Evolutionary conservation across 202 grass and related monocot genomes (phyloP), one percentile per base, ranked within the genome.

Genomic region (Schoenoplectus tabernaemontani): DNA sequence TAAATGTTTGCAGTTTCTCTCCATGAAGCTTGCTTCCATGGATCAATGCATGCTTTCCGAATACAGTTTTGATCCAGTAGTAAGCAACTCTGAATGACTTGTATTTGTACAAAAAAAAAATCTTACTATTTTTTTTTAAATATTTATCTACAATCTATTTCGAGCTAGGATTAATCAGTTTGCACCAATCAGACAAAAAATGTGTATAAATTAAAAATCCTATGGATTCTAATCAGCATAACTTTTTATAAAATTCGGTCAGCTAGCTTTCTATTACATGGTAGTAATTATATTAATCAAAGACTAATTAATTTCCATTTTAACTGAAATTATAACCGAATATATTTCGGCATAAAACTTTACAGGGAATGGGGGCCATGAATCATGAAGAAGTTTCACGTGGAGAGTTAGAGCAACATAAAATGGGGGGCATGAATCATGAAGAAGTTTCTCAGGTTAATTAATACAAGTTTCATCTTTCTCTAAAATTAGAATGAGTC

Each of bases 11-110:
- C 87, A 89, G 83, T 86, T 89, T 44, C 87, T 89, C 47, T 89
- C 87, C 19, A 80, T 89, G 83, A 89, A 22, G 64, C 83, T 89
- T 65, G 83, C 80, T 59, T 86, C 79, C 33, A 38, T 83, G 79
- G 78, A 58, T 70, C 83, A 72, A 56, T 34, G 28, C 60, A 73
- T 79, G 38, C 22, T 66, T 51, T 78, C 33, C 23, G 79, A 75
- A 7, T 79, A 71, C 53, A 71, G 26, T 73, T 17, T 57, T 37
- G 59, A 82, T 30, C 26, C 41, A 41, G 63, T 50, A n/a, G 60
- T 63, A 63, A 60, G 28, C 4, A 63, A 34, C 28, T 63, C 2
- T 24, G 6, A 24, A 4, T 24, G 12, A 4, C 60, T 13, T 24
- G 37, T 63, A 70, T 7, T 41, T 47, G 43, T 50, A 48, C 67